Evolutionary conservation across 345 rosid genomes (phyloP), one percentile per base, ranked within the genome.

Genomic region (Anacardium occidentale): DNA sequence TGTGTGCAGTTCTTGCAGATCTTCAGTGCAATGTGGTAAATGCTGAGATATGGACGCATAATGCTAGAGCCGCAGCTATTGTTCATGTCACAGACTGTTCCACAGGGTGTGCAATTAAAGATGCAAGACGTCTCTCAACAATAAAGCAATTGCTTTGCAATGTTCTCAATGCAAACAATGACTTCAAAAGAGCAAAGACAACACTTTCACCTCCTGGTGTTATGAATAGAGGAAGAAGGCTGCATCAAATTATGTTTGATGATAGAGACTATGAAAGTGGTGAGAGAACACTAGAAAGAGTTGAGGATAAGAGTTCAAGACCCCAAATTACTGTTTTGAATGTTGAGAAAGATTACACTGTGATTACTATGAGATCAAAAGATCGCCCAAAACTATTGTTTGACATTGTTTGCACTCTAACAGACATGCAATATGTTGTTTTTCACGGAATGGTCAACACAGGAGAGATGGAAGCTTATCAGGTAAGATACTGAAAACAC

Each of bases 21-120:
- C 94, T 88, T 70, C 81, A 77, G 54, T 93, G 97, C 79, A 93
- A 86, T 65, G 98, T 93, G 65, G 92, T 84, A 15, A 86, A 83
- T 69, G 97, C 97, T 54, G 98, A 91, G 81, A 87, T 94, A 75
- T 94, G 98, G 98, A 91, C 98, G 51, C 98, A 94, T 84, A 94
- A 94, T 77, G 78, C 84, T 18, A 86, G 96, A 83, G 97, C 98
- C 60, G 98, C 98, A 3, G 96, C 98, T 11, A 93, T 94, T 29
- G 88, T 86, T 77, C 91, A 87, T 76, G 89, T 90, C 71, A 90
- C 87, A 7, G 97, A 91, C 74, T 74, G 73, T 77, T 77, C 83
- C 48, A 86, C 93, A 7, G 84, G 84, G 29, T 61, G 77, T 52
- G 93, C 94, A 26, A 86, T 91, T 44, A 79, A 79, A 50, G 98